Base-by-base conservation (phyloP, 2,329 filamentous ascomycete genomes). In the Claviceps purpurea region DNA sequence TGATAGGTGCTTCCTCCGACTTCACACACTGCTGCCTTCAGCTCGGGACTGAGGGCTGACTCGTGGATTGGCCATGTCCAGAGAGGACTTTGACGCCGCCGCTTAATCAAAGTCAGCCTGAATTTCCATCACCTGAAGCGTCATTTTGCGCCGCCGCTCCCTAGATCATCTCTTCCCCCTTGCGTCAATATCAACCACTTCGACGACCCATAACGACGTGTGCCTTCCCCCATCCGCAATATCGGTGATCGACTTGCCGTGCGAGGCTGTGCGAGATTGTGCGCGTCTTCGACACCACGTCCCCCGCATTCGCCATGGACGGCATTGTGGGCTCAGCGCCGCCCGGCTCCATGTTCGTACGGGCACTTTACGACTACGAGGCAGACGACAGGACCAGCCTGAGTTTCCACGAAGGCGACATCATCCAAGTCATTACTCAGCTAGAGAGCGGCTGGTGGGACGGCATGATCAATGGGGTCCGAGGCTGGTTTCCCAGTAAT, bases 401-500 rank as follows among this genome's bases (percentile, higher is more conserved):
- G 65, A 97, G 90, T 71, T 98, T 98, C 70, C 88, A 89, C 62
- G 87, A 95, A 68, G 93, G 93, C 63, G 93, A 98, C 70, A 83
- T 97, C 59, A 98, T 98, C 62, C 91, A 97, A 71, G 93, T 98
- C 61, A 91, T 98, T 62, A 98, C 93, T 50, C 91, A 96, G 71
- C 77, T 97, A 53, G 93, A 98, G 69, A 97, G 90, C 63, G 93
- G 93, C 52, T 98, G 93, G 93, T 98, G 93, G 93, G 93, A 98
- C 71, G 93, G 93, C 48, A 89, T 98, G 52, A 95, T 98, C 66
- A 93, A 96, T 63, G 89, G 90, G 54, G 87, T 95, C 60, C 84
- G 93, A 65, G 93, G 93, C 66, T 98, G 93, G 93, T 98, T 98
- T 68, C 93, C 93, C 40, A 97, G 91, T 75, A 98, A 98, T 69